Conservation (phyloP, 2,329 filamentous ascomycete genomes). For the Alternaria sp. region DNA sequence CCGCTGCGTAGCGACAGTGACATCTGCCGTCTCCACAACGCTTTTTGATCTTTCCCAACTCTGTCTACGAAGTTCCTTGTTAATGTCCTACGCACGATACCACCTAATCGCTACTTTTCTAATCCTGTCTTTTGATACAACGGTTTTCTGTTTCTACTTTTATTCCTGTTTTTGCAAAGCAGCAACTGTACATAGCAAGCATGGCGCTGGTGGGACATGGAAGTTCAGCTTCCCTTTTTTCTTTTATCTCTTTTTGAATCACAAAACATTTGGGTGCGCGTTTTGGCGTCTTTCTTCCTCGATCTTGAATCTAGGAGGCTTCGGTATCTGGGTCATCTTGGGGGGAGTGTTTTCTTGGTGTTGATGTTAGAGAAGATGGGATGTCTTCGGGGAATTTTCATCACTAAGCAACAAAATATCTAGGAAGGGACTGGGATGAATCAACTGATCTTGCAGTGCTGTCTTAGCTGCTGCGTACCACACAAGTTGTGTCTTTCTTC, state of each 20-base stretch:
- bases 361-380: not conserved
- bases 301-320: not conserved
- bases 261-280: not conserved
- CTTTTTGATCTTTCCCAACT: not conserved
- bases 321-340: not conserved
- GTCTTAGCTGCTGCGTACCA: not conserved
- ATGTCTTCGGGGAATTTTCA: not conserved
- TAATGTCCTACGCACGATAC: constrained; percentile 1
- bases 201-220: constrained; percentile 5
- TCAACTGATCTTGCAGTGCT: not conserved
- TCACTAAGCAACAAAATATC: not conserved
- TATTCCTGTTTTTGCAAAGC: not conserved
- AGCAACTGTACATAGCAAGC: constrained; percentile 7
- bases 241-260: not conserved
- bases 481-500: not conserved
- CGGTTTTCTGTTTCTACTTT: not conserved
- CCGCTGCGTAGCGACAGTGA: constrained; percentile 8
- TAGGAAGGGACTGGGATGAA: not conserved
- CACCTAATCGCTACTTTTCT: constrained; percentile 6
- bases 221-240: not conserved
- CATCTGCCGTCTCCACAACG: not conserved
- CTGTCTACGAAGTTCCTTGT: constrained; percentile 2
- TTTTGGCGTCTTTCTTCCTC: not conserved
- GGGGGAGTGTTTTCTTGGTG: not conserved
- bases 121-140: not conserved